Conservation (phyloP, 257 asterid genomes). For the Fraxinus quadrangulata region DNA sequence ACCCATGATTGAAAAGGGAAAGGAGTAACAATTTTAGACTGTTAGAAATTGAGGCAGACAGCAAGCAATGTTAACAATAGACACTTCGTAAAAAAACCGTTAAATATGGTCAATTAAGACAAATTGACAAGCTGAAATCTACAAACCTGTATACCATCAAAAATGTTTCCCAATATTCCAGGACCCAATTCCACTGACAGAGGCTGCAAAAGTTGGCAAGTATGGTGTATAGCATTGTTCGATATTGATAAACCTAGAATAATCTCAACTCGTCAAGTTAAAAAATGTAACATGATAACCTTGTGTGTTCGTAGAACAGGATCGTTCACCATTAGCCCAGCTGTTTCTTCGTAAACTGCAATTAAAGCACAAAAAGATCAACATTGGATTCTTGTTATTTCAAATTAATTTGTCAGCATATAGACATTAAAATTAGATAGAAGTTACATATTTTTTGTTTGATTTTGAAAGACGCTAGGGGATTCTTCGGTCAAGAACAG, state of each 20-base stretch:
- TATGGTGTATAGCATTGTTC: not conserved
- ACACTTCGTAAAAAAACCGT: not conserved
- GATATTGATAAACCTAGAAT: slow-evolving; percentile 1
- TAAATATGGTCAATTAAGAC: not conserved
- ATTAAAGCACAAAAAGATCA: slow-evolving; percentile 7
- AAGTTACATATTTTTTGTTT: not conserved
- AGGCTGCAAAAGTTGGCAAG: slow-evolving; percentile 48
- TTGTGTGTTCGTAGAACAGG: slow-evolving; percentile 52
- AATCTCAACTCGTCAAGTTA: not conserved
- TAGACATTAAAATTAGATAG: not conserved
- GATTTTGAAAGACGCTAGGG: not conserved
- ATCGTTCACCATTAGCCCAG: slow-evolving; percentile 57
- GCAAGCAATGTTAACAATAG: not conserved
- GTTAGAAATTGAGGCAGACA: not conserved
- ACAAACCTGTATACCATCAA: slow-evolving; percentile 77
- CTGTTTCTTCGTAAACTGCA: slow-evolving; percentile 64
- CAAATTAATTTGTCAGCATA: not conserved
- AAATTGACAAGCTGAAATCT: not conserved
- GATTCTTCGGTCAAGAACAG: not conserved
- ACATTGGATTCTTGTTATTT: not conserved
- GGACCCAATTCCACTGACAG: slow-evolving; percentile 81
- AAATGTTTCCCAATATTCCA: slow-evolving; percentile 78
- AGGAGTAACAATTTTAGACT: slow-evolving; percentile 18
- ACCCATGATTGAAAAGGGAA: slow-evolving; percentile 15
- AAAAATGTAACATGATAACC: slow-evolving; percentile 33